Evolutionary conservation across 306 rosid genomes (phyloP).

Genomic region (Medicago lupulina): DNA sequence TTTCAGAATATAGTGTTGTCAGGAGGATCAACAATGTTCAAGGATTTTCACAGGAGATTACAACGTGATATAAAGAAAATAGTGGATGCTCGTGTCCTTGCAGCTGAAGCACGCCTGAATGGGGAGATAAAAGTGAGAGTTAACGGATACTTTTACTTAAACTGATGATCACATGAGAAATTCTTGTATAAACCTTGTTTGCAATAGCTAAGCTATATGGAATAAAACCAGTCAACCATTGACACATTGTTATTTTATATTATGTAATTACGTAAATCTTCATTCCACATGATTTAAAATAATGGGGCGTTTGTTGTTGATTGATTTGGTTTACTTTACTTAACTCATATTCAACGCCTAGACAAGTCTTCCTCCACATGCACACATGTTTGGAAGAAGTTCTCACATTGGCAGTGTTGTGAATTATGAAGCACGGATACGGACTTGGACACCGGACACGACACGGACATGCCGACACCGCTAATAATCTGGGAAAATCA

Average conservation of each 20-base stretch:
- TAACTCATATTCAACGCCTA: background rate
- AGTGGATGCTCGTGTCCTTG: conserved; percentile 87
- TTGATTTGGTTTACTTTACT: conserved; percentile 5
- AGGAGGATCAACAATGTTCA: conserved; percentile 99
- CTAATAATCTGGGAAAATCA: too few relatives aligned
- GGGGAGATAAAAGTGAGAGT: conserved; percentile 78
- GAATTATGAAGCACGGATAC: background rate
- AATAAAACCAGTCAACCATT: conserved; percentile 18
- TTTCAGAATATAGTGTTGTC: conserved; percentile 93
- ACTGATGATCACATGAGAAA: conserved; percentile 11
- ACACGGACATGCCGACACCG: too few relatives aligned
- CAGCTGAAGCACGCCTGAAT: conserved; percentile 81
- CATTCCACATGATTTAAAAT: background rate
- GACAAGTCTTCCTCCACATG: background rate
- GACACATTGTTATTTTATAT: conserved; percentile 5
- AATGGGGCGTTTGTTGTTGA: conserved; percentile 10
- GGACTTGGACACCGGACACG: too few relatives aligned
- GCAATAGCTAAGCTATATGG: conserved; percentile 6
- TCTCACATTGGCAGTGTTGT: conserved; percentile 5
- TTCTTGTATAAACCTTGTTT: conserved; percentile 22
- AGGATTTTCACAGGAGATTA: conserved; percentile 97
- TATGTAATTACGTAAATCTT: background rate
- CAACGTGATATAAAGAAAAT: conserved; percentile 95
- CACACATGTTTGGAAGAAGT: conserved; percentile 19
- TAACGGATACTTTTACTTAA: conserved; percentile 3